Evolutionary conservation across 2,329 filamentous ascomycete species (phyloP), one percentile per base, ranked within the genome.

Genomic region (Orbilia quercus): DNA sequence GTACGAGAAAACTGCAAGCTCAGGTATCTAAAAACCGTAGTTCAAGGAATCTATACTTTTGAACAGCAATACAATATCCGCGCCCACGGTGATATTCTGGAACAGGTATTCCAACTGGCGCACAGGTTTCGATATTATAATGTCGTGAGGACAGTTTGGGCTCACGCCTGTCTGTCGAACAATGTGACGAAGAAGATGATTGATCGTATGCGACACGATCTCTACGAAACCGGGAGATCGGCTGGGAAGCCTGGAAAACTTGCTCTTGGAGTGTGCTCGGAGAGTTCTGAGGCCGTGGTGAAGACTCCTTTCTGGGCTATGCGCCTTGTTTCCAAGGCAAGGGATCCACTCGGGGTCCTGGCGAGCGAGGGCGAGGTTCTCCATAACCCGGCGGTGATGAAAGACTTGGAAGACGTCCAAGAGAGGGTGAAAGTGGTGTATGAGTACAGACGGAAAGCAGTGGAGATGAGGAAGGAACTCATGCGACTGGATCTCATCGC

Each of bases 121-220:
- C 67, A 72, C 16, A 12, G 48, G 18, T 45, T 40, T n/a, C 44
- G 59, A n/a, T 59, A 65, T 25, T 72, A 72, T 51, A 72, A 72
- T 25, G 28, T 72, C 14, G 67, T 72, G 4, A 62, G 67, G 18
- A 65, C 67, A n/a, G 40, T 72, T 22, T 72, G 67, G 67, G 67
- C 67, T 11, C 67, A 72, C 16, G 67, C 67, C 12, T 72, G 67
- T 42, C 31, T 72, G 23, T 65, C 53, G 12, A 72, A 72, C 40
- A 28, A 40, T 23, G 67, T 47, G 3, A 72, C 59, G n/a, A 64
- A 65, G n/a, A 44, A 44, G 4, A 72, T 72, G 59, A 65, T 72
- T 16, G 59, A 65, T 54, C 67, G 67, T n/a, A 72, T 72, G 67
- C 40, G 67, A 12, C 53, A 63, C 16, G 67, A 72, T 42, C 65